Evolutionary conservation across 2,329 filamentous ascomycete genomes (phyloP).

Genomic region (Colletotrichum simmondsii): DNA sequence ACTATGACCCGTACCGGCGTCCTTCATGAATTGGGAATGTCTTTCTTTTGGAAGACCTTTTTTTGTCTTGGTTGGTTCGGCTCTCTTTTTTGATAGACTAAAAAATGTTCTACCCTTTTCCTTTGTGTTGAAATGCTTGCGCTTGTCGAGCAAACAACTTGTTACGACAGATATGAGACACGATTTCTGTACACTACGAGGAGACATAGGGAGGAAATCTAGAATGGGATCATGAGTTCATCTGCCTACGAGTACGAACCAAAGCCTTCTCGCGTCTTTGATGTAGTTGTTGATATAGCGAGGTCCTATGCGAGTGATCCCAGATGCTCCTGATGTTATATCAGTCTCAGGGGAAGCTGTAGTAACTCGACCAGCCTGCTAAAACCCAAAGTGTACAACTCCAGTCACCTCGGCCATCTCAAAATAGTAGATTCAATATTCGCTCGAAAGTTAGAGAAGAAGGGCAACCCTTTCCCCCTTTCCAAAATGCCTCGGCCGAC

Average conservation of each 20-base stretch:
- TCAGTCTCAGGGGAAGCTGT: neutral
- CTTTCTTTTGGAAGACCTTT: neutral
- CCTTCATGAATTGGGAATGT: neutral
- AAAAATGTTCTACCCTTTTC: neutral
- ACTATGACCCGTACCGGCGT: slow-evolving; percentile 29
- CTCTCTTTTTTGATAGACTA: neutral
- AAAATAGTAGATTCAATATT: neutral
- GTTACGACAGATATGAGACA: slow-evolving; percentile 22
- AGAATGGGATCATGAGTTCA: slow-evolving; percentile 2
- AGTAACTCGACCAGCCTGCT: neutral
- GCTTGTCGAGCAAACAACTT: neutral
- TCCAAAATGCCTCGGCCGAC: neutral
- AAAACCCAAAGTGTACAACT: neutral
- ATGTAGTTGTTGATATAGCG: no score
- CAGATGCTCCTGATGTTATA: neutral
- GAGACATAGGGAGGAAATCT: neutral
- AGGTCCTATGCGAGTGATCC: neutral
- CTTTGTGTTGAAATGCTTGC: neutral
- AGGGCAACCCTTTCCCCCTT: no score
- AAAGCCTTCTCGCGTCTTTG: neutral
- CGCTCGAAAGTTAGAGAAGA: neutral
- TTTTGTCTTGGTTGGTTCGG: neutral
- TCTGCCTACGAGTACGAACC: neutral
- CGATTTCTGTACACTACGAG: slow-evolving; percentile 3
- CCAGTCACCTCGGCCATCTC: neutral